Evolutionary conservation across 164 flowering plant species (phyloP), one percentile per base, ranked within the genome.

Genomic region (Chimonanthus salicifolius): DNA sequence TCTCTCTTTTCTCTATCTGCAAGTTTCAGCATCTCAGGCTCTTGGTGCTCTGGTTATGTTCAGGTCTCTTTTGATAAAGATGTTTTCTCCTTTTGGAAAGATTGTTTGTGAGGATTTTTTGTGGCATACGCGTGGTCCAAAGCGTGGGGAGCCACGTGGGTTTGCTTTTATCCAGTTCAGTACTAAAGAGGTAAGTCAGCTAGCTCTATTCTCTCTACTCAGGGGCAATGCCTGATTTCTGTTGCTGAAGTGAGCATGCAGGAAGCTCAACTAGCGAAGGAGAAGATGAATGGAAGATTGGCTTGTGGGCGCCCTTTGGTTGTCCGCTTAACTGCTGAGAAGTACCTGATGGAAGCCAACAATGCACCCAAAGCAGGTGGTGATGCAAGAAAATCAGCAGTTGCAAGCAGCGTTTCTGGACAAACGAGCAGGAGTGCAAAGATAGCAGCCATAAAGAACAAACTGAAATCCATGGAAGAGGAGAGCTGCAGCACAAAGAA

Each of bases 81-180:
- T 94, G 90, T 94, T 94, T 75, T 90, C 98, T 75, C 90, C 97
- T 62, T 94, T 68, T 77, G 98, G 98, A 47, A 94, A 89, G 83
- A 94, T 94, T 43, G 78, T 89, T 49, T 82, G 90, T 0, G 97
- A 90, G 75, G 95, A 94, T 74, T 94, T 87, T 71, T 68, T 94
- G 64, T 90, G 94, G 95, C 98, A 91, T 72, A 90, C 91, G 44
- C 94, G 94, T 73, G 98, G 98, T 4, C 95, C 92, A 3, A 90
- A 85, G 74, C 92, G 92, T 18, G 98, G 97, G 58, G 90, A 87
- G 76, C 98, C 98, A 15, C 92, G 94, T 18, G 98, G 98, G 9
- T 94, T 81, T 85, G 97, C 98, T 75, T 94, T 94, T 69, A 77
- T 94, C 74, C 86, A 91, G 81, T 94, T 80, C 71, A 85, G 88